Evolutionary conservation across 2,329 filamentous ascomycete genomes (phyloP).

Genomic region (Bretziella fagacearum): DNA sequence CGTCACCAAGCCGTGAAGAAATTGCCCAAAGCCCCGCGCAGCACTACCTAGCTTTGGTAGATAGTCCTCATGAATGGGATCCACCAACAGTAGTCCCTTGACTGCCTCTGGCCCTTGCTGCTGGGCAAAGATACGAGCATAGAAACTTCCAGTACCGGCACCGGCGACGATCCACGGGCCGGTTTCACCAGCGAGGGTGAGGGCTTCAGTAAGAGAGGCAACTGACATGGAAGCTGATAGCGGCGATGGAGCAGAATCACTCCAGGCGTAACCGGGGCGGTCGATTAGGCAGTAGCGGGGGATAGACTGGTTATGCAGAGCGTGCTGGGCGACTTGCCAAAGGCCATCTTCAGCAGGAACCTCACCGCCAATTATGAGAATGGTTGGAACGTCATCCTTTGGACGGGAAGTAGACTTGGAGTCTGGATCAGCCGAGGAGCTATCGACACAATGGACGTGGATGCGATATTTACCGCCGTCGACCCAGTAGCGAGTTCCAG

Average conservation of each 20-base stretch:
- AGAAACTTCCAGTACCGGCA: slow-evolving; percentile 72
- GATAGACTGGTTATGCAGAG: slow-evolving; percentile 66
- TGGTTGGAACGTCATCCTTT: slow-evolving; percentile 41
- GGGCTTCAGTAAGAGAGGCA: slow-evolving; percentile 72
- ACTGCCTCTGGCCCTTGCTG: slow-evolving; percentile 55
- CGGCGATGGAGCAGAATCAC: slow-evolving; percentile 82
- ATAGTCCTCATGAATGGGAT: slow-evolving; percentile 58
- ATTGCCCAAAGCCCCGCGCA: slow-evolving; percentile 4
- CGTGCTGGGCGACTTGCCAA: slow-evolving; percentile 61
- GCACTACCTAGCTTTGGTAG: slow-evolving; percentile 1
- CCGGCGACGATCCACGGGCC: slow-evolving; percentile 82
- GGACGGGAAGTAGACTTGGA: not conserved
- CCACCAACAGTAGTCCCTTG: slow-evolving; percentile 66
- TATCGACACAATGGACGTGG: slow-evolving; percentile 58
- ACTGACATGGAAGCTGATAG: slow-evolving; percentile 87
- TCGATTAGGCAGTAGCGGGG: slow-evolving; percentile 89
- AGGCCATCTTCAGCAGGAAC: slow-evolving; percentile 62
- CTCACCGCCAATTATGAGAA: slow-evolving; percentile 75
- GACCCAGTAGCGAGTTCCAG: slow-evolving; percentile 63
- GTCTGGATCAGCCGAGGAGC: not conserved
- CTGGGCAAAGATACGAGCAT: slow-evolving; percentile 79
- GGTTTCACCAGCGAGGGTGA: slow-evolving; percentile 61
- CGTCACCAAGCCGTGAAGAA: slow-evolving; percentile 39
- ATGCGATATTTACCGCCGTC: slow-evolving; percentile 73
- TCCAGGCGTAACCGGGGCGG: slow-evolving; percentile 73